Conservation (phyloP, 306 rosid genomes). For the Citrullus colocynthis region DNA sequence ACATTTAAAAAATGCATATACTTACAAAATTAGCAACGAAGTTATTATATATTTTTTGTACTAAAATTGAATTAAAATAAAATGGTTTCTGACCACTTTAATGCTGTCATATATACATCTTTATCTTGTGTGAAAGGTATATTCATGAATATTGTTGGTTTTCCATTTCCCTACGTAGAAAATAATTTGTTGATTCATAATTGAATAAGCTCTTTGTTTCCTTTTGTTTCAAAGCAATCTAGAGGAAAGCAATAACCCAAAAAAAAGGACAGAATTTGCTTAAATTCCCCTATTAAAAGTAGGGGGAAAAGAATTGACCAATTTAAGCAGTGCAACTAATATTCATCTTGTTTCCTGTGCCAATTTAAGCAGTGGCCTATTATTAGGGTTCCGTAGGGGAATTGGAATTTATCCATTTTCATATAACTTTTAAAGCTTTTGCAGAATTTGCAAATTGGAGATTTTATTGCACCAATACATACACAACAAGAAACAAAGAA, state of each 20-base stretch:
- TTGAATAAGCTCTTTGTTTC: background rate
- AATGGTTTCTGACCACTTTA: background rate
- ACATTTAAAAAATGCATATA: background rate
- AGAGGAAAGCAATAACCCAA: background rate
- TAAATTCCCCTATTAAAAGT: slow-evolving; percentile 15
- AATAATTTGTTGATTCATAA: background rate
- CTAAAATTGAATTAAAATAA: background rate
- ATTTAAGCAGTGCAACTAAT: slow-evolving; percentile 4
- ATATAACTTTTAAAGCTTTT: background rate
- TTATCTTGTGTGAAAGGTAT: background rate
- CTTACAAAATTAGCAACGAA: background rate
- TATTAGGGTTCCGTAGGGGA: slow-evolving; percentile 27
- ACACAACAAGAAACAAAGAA: slow-evolving; percentile 37
- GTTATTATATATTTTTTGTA: background rate
- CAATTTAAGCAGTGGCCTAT: slow-evolving; percentile 23
- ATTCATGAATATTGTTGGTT: background rate
- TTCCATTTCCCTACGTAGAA: background rate
- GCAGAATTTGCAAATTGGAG: slow-evolving; percentile 10
- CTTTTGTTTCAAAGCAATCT: background rate
- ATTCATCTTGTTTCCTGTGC: slow-evolving; percentile 29
- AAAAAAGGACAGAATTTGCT: slow-evolving; percentile 10
- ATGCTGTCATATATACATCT: background rate
- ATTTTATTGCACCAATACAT: slow-evolving; percentile 13
- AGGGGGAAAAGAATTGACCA: slow-evolving; percentile 10
- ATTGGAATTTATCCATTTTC: slow-evolving; percentile 8